Evolutionary conservation across 345 rosid genomes (phyloP).

Genomic region (Linum lewisii): DNA sequence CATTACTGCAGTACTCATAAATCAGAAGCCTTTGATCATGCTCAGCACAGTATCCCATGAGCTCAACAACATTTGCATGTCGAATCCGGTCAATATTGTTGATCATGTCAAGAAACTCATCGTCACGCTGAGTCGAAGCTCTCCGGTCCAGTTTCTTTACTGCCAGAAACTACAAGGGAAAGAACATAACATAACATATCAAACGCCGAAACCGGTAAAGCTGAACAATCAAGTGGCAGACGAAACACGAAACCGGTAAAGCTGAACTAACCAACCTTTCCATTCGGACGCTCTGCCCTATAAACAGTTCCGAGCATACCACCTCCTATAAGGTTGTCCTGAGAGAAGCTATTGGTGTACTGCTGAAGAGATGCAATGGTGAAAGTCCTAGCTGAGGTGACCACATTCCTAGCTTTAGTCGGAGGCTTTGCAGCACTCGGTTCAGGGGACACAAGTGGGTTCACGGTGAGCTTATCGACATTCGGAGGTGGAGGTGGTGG

Average conservation of each 20-base stretch:
- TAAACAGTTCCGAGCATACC: conserved; percentile 96
- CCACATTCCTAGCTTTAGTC: conserved; percentile 27
- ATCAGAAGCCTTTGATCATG: conserved; percentile 83
- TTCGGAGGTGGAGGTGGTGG: conserved; percentile 41
- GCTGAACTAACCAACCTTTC: conserved; percentile 40
- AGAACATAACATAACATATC: conserved; percentile 10
- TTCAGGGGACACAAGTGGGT: conserved; percentile 44
- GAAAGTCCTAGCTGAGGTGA: conserved; percentile 60
- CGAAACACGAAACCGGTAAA: conserved; percentile 10
- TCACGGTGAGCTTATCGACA: conserved; percentile 40
- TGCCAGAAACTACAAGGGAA: conserved; percentile 51
- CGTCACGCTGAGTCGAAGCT: conserved; percentile 55
- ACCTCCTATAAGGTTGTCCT: conserved; percentile 68
- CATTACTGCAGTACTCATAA: conserved; percentile 77
- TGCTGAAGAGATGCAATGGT: conserved; percentile 94
- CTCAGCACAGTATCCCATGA: conserved; percentile 93
- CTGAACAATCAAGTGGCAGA: conserved; percentile 7
- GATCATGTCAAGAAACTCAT: conserved; percentile 66
- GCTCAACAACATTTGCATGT: conserved; percentile 77
- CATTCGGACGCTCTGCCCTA: conserved; percentile 70
- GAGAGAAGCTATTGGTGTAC: conserved; percentile 91
- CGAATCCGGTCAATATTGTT: conserved; percentile 64
- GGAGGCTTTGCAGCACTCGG: conserved; percentile 29
- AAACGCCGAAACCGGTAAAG: conserved; percentile 9
- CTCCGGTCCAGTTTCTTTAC: conserved; percentile 84